Evolutionary conservation across 768 basidiomycete species (phyloP).

Genomic region (Amanita pseudoporphyria): DNA sequence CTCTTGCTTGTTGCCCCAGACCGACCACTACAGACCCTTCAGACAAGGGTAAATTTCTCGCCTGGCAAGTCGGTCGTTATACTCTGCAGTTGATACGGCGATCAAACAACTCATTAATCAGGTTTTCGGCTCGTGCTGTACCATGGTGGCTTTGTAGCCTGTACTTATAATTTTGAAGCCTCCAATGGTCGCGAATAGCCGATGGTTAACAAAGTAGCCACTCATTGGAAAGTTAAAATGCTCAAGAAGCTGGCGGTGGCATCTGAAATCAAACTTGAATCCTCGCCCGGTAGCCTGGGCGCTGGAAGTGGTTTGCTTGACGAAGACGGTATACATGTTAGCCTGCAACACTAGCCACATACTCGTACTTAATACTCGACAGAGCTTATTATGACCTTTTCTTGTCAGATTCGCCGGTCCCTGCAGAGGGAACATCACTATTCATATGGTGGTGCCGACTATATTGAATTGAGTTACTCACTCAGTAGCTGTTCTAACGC

Average conservation of each 20-base stretch:
- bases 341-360: no score
- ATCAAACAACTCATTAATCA: conserved; percentile 58
- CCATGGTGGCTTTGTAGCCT: conserved; percentile 58
- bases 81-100: conserved; percentile 46
- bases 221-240: conserved; percentile 64
- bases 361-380: no score
- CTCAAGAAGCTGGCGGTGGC: conserved; percentile 49
- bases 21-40: conserved; percentile 47
- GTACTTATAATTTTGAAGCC: conserved; percentile 72
- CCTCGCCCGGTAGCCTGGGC: conserved; percentile 45
- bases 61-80: conserved; percentile 58
- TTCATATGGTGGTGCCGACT: no score
- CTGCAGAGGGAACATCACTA: no score
- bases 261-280: conserved; percentile 58
- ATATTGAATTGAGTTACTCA: no score
- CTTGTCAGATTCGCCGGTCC: no score
- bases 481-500: no score
- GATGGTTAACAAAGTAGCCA: conserved; percentile 57
- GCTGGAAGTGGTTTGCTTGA: conserved; percentile 35
- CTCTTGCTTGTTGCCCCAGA: conserved; percentile 40
- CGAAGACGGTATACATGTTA: no score
- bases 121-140: conserved; percentile 48
- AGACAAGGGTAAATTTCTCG: conserved; percentile 55
- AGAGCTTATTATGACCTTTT: no score
- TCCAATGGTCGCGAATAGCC: conserved; percentile 80